Conservation (phyloP, 2,329 filamentous ascomycete species). For the Diaporthe aspalathi region DNA sequence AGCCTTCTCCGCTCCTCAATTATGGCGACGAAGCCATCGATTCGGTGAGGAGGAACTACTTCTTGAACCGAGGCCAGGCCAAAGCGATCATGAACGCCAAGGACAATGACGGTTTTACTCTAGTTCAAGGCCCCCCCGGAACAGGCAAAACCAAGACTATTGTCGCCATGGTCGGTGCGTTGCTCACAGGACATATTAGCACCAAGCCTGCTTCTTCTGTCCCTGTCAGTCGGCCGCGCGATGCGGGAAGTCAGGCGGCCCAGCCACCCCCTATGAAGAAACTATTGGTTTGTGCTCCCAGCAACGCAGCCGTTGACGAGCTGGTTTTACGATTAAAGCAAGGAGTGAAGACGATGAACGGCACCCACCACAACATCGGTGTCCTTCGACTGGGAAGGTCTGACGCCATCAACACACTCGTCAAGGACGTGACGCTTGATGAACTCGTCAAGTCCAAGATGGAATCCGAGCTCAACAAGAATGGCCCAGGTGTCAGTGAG, state of each 20-base stretch:
- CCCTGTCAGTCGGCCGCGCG: constrained; percentile 55
- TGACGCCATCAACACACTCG: constrained; percentile 90
- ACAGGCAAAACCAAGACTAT: constrained; percentile 99
- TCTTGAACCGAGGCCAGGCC: constrained; percentile 88
- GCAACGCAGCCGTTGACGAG: constrained; percentile 97
- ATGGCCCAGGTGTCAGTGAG: constrained; percentile 63
- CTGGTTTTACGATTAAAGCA: constrained; percentile 91
- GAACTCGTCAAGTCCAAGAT: constrained; percentile 85
- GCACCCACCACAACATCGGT: constrained; percentile 79
- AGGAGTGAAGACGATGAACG: constrained; percentile 82
- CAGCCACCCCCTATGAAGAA: constrained; percentile 71
- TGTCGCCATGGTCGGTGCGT: constrained; percentile 90
- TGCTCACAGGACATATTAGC: constrained; percentile 72
- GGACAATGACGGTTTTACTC: constrained; percentile 95
- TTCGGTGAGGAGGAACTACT: constrained; percentile 79
- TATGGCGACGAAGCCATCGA: constrained; percentile 81
- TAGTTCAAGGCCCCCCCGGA: constrained; percentile 95
- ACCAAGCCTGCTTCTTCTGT: constrained; percentile 57
- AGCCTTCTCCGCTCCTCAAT: constrained; percentile 86
- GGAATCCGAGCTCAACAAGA: constrained; percentile 68
- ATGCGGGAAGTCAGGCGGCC: constrained; percentile 50
- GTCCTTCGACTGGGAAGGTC: constrained; percentile 90
- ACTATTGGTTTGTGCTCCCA: constrained; percentile 95
- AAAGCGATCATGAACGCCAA: constrained; percentile 91
- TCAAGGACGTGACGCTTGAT: constrained; percentile 92